These are phyloP conservation scores for Hyaloperonospora arabidopsidis DNA, from an alignment of 352 stramenopile genomes.

Conservation along the genomic window DNA sequence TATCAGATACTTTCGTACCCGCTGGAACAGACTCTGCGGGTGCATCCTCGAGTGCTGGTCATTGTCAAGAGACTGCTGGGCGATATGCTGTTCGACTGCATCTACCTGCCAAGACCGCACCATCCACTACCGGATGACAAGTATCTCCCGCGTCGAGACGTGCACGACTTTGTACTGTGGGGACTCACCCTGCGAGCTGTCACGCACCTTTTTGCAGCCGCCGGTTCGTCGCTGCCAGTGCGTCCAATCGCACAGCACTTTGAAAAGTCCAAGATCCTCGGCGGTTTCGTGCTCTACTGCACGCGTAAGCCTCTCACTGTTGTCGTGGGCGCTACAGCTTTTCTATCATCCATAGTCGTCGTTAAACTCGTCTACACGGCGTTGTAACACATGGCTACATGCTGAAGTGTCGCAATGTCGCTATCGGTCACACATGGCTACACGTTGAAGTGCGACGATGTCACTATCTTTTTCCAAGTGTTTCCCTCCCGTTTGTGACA, in stretches of 20 bases:
- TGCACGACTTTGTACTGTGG: conserved; percentile 80
- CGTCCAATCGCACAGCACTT: conserved; percentile 47
- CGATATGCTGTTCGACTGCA: conserved; percentile 54
- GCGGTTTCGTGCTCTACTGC: conserved; percentile 43
- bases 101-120: conserved; percentile 66
- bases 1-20: conserved; percentile 54
- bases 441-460: conserved; percentile 2
- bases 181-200: conserved; percentile 72
- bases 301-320: conserved; percentile 47
- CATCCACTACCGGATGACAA: conserved; percentile 37
- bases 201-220: conserved; percentile 38
- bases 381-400: conserved; percentile 28
- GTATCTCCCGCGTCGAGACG: conserved; percentile 26
- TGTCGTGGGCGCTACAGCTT: conserved; percentile 32
- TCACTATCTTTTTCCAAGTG: conserved; percentile 3
- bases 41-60: conserved; percentile 27
- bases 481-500: conserved; percentile 7
- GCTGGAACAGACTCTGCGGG: conserved; percentile 39
- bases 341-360: conserved; percentile 34
- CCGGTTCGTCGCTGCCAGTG: conserved; percentile 40
- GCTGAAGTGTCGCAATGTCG: conserved; percentile 4
- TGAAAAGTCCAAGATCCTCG: conserved; percentile 37
- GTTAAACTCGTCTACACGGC: conserved; percentile 36
- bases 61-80: conserved; percentile 36
- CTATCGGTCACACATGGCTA: conserved; percentile 24